A percentile compares a stretch with the other conserved stretches of the same genome.
Conservation (phyloP, 2,329 filamentous ascomycete species). For the Nakataea oryzae region DNA sequence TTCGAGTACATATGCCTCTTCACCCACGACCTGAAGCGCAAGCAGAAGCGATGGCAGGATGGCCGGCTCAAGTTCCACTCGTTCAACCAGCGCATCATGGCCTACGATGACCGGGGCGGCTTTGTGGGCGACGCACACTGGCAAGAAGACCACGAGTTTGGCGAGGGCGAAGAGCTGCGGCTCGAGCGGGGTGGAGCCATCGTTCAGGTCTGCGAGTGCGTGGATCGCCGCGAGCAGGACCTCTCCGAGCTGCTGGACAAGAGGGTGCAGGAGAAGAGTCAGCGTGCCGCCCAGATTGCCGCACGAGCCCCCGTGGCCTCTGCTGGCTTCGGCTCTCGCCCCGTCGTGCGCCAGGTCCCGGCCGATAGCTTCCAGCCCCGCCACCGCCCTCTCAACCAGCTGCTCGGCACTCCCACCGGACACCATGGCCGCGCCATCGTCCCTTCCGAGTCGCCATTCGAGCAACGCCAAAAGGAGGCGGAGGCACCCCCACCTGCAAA, state of each 20-base stretch:
- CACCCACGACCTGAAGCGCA: conserved; percentile 73
- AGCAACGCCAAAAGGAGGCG: conserved; percentile 34
- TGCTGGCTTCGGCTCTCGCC: conserved; percentile 10
- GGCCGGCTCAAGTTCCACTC: conserved; percentile 78
- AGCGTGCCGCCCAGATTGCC: conserved; percentile 33
- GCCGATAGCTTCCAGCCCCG: conserved; percentile 24
- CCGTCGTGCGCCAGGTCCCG: conserved; percentile 15
- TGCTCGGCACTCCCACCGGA: conserved; percentile 56
- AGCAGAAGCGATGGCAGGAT: conserved; percentile 92
- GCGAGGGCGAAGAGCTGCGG: conserved; percentile 72
- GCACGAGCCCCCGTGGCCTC: conserved; percentile 17
- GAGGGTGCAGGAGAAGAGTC: conserved; percentile 45
- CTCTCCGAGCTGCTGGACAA: conserved; percentile 66
- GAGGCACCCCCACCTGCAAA: conserved; percentile 21
- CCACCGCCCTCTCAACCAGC: conserved; percentile 38
- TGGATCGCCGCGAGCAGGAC: conserved; percentile 68
- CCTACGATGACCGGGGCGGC: conserved; percentile 72
- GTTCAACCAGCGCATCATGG: conserved; percentile 87
- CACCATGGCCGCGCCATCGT: conserved; percentile 50
- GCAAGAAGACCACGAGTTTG: conserved; percentile 56
- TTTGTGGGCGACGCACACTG: conserved; percentile 80
- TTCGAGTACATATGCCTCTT: conserved; percentile 79
- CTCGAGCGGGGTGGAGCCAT: conserved; percentile 67
- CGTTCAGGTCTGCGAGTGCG: conserved; percentile 68
- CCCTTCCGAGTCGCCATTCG: conserved; percentile 53